Base-by-base conservation (phyloP, 495 filamentous ascomycete species). In the Beverwykella pulmonaria region DNA sequence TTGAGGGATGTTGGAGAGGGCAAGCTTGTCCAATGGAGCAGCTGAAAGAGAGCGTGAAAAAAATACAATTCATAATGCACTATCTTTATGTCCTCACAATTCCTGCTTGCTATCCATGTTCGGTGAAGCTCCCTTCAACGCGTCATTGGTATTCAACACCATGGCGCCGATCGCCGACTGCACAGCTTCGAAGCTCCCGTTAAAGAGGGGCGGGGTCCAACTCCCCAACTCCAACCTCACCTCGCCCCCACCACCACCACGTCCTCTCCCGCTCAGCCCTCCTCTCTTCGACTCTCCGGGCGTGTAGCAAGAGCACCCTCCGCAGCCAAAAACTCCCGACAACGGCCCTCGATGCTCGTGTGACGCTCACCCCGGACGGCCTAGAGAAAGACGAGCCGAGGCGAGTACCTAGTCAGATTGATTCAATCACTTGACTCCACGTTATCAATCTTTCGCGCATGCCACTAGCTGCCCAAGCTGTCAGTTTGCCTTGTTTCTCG, bases 221-320 rank as follows among this genome's bases (percentile, higher is more conserved):
- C 53, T 14, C 2, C 53, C 17, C 53, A n/a, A 25, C 8, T 20
- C 53, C 25, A 10, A 25, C 53, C 36, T 32, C 55, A 58, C 46
- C 48, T 14, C 29, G 6, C n/a, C 59, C 52, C 47, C 32, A 59
- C n/a, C 48, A 25, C 19, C 48, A 4, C 46, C 59, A 9, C 32
- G 39, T n/a, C 17, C 12, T 44, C 20, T 41, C 17, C 52, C 30
- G 4, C 20, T 20, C 52, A 55, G 8, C 30, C 19, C n/a, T 46
- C 20, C 15, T 29, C 53, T 20, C 36, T 15, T n/a, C 53, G 2
- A 25, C 52, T 34, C 30, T 22, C 48, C 56, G 48, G 63, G 22
- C 44, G 56, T 26, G 47, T 19, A 49, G 56, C 63, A 67, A 67
- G 63, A 67, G 63, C 63, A 60, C 30, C 50, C 63, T 1, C 19